These are phyloP conservation scores for Xylaria arbuscula DNA, from an alignment of 2,329 filamentous ascomycete species.

Conservation along the genomic window DNA sequence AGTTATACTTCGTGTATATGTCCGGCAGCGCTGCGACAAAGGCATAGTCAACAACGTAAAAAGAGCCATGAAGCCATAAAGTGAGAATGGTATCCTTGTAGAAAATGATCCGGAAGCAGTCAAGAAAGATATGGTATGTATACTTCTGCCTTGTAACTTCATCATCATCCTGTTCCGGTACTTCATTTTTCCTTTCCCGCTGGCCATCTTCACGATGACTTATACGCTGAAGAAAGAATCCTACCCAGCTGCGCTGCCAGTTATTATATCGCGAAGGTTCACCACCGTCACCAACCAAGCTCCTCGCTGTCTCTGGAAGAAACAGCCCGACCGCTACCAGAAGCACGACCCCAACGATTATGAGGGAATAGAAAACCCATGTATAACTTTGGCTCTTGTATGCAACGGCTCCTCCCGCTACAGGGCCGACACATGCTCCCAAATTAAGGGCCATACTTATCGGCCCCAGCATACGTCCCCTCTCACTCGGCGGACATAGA, in stretches of 20 bases:
- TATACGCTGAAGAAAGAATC: too few relatives aligned
- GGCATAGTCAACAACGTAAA: slow-evolving; percentile 30
- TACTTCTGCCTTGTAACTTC: too few relatives aligned
- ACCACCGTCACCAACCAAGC: slow-evolving; percentile 10
- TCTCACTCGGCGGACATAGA: slow-evolving; percentile 5
- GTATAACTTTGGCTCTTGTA: neutral
- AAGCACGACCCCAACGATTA: slow-evolving; percentile 1
- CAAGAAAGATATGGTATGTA: too few relatives aligned
- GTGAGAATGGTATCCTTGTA: slow-evolving; percentile 32
- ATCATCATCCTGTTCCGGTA: too few relatives aligned
- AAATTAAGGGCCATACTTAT: slow-evolving; percentile 11
- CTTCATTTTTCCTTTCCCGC: too few relatives aligned
- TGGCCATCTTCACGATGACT: too few relatives aligned
- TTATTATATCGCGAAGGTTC: neutral
- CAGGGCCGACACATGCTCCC: slow-evolving; percentile 15
- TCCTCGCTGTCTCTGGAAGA: slow-evolving; percentile 23
- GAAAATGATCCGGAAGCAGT: slow-evolving; percentile 29
- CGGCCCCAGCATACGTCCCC: slow-evolving; percentile 19
- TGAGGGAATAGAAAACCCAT: slow-evolving; percentile 11
- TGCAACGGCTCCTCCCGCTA: slow-evolving; percentile 15
- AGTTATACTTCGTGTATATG: slow-evolving; percentile 27
- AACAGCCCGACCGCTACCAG: neutral
- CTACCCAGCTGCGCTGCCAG: too few relatives aligned
- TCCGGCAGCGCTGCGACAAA: slow-evolving; percentile 29
- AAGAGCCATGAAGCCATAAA: slow-evolving; percentile 28